Base-by-base conservation (phyloP, 352 stramenopile species). In the Pythium myriotylum region DNA sequence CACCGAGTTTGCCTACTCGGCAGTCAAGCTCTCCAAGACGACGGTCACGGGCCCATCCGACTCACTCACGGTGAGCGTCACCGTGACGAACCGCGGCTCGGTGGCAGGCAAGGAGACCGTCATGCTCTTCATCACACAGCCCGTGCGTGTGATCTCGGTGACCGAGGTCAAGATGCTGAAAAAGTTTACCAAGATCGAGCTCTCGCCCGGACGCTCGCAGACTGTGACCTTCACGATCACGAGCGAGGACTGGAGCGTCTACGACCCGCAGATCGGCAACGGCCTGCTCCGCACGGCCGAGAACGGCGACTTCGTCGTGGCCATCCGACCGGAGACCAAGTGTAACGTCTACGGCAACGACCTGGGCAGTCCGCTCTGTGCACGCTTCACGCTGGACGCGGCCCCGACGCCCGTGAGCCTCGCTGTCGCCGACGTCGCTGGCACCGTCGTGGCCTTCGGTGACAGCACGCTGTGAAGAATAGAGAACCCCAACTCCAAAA, bases 1-100 rank as follows among this genome's bases (percentile, higher is more conserved):
- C 60, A 77, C 79, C 22, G 65, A 40, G 20, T 92, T 91, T 58
- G 26, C 68, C 14, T 91, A 88, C 68, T 57, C 59, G 26, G 54
- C 61, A 20, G 17, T 82, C 16, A 48, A 50, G 42, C 35, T 84
- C 4, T 77, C 41, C 41, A 48, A 48, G 41, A 62, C 49, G 12
- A 42, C 27, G 32, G 14, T 62, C 45, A 16, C 24, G n/a, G 27
- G n/a, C 50, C 8, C 41, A 19, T 27, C 35, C 26, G 53, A 62
- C 49, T 48, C 37, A 35, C 26, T 65, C 20, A 59, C 41, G 6
- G 58, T 42, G 2, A 54, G 23, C 4, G 49, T 73, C 23, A 70
- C 42, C 26, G 67, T 78, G 22, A 70, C 54, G 19, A 76, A 78
- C 58, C 40, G 48, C 16, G 64, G 71, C 23, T n/a, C 19, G 12